These are phyloP conservation scores for Alternaria sp. DNA, from an alignment of 2,329 filamentous ascomycete genomes.

Conservation along the genomic window DNA sequence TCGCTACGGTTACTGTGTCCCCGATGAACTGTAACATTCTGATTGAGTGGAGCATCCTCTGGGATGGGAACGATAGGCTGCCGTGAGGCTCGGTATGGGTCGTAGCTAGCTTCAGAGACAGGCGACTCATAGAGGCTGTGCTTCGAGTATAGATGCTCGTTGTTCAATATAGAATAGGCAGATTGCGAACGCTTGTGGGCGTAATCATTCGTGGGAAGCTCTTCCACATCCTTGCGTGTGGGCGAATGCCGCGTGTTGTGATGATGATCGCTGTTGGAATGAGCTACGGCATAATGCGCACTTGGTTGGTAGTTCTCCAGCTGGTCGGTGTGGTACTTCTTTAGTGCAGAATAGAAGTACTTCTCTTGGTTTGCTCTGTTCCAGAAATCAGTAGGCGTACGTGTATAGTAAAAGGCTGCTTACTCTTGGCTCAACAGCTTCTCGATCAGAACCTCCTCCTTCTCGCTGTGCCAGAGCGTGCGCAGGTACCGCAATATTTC, in stretches of 20 bases:
- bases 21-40: constrained; percentile 74
- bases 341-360: constrained; percentile 85
- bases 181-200: constrained; percentile 60
- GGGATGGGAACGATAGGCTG: constrained; percentile 55
- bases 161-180: constrained; percentile 65
- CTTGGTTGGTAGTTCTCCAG: constrained; percentile 84
- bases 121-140: constrained; percentile 61
- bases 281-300: constrained; percentile 68
- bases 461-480: constrained; percentile 89
- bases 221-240: constrained; percentile 40
- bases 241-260: constrained; percentile 41
- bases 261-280: constrained; percentile 91
- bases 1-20: constrained; percentile 47
- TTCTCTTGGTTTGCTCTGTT: constrained; percentile 85
- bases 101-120: constrained; percentile 71
- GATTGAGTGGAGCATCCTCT: constrained; percentile 63
- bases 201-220: constrained; percentile 42
- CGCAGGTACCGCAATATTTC: constrained; percentile 86
- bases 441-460: constrained; percentile 73
- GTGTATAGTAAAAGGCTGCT: constrained; percentile 21
- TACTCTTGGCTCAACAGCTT: constrained; percentile 66
- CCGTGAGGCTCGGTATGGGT: constrained; percentile 79
- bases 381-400: constrained; percentile 10
- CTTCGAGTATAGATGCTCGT: constrained; percentile 60
- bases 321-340: constrained; percentile 82